Conservation (phyloP, 2,329 filamentous ascomycete genomes). For the Trichoderma sp. region DNA sequence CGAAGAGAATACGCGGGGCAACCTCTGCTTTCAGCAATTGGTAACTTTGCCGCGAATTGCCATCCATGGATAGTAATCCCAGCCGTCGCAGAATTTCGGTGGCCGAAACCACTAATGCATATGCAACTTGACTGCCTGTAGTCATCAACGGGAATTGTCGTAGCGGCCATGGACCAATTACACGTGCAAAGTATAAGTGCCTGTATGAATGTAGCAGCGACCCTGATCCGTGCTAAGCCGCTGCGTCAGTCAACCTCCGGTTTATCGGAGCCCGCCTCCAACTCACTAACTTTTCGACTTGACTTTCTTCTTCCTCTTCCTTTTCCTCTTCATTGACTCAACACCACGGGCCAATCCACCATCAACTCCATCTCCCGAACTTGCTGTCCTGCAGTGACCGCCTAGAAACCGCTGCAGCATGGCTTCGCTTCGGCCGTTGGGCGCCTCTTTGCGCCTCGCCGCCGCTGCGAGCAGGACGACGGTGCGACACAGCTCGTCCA, state of each 20-base stretch:
- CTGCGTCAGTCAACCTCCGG: constrained; percentile 20
- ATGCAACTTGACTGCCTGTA: background rate
- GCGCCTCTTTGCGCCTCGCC: constrained; percentile 38
- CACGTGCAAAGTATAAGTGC: background rate
- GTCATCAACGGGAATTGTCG: background rate
- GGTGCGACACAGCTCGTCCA: constrained; percentile 43
- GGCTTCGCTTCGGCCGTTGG: constrained; percentile 45
- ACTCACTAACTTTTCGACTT: constrained; percentile 17
- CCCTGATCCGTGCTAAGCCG: constrained; percentile 6
- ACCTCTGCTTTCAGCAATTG: too few relatives aligned
- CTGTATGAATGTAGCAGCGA: background rate
- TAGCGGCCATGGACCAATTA: background rate
- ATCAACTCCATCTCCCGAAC: background rate
- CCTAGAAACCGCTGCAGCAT: constrained; percentile 32
- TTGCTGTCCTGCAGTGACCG: background rate
- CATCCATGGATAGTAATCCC: background rate
- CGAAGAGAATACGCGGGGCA: background rate
- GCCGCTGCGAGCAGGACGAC: constrained; percentile 23
- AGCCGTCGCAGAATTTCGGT: background rate
- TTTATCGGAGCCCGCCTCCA: constrained; percentile 22
- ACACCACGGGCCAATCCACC: background rate
- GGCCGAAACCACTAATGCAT: background rate
- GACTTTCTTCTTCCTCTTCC: background rate
- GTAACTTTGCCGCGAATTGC: background rate
- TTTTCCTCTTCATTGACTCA: background rate